phyloP scores from a whole-genome alignment of 176 grass and related monocot genomes.

The Poa pratensis region DNA sequence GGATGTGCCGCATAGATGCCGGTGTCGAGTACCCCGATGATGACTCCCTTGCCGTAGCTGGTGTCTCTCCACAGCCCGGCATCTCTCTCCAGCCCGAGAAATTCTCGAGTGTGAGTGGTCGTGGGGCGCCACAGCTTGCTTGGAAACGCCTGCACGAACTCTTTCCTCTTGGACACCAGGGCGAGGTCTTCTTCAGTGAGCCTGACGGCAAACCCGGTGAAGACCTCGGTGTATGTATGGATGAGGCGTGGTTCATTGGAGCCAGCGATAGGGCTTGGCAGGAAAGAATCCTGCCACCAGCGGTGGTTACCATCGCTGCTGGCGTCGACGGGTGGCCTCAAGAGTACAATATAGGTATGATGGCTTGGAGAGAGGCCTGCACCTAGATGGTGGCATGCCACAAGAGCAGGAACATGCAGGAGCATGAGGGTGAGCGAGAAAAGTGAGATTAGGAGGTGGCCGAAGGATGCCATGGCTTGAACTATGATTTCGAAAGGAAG shows the following conservation, averaged over 20 bases:
- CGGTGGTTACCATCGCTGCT: neutral
- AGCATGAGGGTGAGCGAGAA: constrained; percentile 1
- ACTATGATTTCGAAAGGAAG: neutral
- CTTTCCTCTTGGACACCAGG: constrained; percentile 30
- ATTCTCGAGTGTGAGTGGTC: constrained; percentile 57
- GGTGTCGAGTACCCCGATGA: constrained; percentile 64
- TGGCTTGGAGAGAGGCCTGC: too few species aligned
- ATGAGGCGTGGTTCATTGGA: neutral
- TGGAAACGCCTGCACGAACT: constrained; percentile 53
- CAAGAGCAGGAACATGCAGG: neutral
- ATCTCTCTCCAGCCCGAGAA: constrained; percentile 40
- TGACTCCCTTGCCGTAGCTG: constrained; percentile 44
- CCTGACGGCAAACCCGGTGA: constrained; percentile 51
- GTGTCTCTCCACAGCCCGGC: constrained; percentile 39
- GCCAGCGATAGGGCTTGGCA: neutral
- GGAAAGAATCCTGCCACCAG: neutral
- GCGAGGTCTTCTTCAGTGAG: constrained; percentile 43
- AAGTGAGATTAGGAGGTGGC: neutral
- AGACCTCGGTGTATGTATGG: constrained; percentile 51
- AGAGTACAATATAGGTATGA: neutral
- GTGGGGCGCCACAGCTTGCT: constrained; percentile 30
- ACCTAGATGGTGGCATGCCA: neutral
- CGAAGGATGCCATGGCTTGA: too few species aligned
- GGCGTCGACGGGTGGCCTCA: neutral
- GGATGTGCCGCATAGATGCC: constrained; percentile 55